Percentiles rank a stretch among this genome's conserved stretches.
Evolutionary conservation across 2,329 filamentous ascomycete genomes (phyloP).

Genomic region (Exophiala dermatitidis): DNA sequence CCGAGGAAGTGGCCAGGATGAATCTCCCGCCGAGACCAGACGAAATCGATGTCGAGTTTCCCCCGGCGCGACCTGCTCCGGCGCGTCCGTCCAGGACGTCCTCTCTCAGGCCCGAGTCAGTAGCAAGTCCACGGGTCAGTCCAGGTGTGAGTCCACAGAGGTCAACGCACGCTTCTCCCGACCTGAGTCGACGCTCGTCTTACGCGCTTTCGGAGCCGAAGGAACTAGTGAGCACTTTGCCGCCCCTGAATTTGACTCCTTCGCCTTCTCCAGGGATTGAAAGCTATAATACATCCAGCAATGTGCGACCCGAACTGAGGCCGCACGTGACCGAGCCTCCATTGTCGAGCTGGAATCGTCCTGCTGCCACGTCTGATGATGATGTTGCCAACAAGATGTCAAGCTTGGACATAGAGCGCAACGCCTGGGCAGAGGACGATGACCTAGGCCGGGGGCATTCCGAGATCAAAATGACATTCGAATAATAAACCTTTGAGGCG

Average conservation of each 20-base stretch:
- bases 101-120: slow-evolving; percentile 8
- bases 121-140: slow-evolving; percentile 10
- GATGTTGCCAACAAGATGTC: slow-evolving; percentile 19
- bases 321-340: slow-evolving; percentile 20
- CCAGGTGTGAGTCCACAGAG: slow-evolving; percentile 14
- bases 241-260: slow-evolving; percentile 19
- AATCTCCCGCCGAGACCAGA: slow-evolving; percentile 27
- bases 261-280: slow-evolving; percentile 7
- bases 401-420: slow-evolving; percentile 41
- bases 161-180: slow-evolving; percentile 13
- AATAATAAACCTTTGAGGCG: slow-evolving; percentile 39
- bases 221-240: slow-evolving; percentile 24
- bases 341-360: slow-evolving; percentile 8
- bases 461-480: slow-evolving; percentile 77
- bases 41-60: slow-evolving; percentile 22
- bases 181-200: slow-evolving; percentile 3
- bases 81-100: slow-evolving; percentile 8
- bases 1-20: slow-evolving; percentile 24
- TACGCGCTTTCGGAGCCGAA: slow-evolving; percentile 15
- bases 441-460: slow-evolving; percentile 62
- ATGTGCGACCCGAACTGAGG: slow-evolving; percentile 16
- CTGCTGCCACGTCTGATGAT: neutral
- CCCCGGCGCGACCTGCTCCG: slow-evolving; percentile 8
- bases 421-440: slow-evolving; percentile 65
- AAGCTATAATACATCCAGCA: slow-evolving; percentile 20